Conservation (phyloP, 139 green algal genomes). For the Chlorella sorokiniana region DNA sequence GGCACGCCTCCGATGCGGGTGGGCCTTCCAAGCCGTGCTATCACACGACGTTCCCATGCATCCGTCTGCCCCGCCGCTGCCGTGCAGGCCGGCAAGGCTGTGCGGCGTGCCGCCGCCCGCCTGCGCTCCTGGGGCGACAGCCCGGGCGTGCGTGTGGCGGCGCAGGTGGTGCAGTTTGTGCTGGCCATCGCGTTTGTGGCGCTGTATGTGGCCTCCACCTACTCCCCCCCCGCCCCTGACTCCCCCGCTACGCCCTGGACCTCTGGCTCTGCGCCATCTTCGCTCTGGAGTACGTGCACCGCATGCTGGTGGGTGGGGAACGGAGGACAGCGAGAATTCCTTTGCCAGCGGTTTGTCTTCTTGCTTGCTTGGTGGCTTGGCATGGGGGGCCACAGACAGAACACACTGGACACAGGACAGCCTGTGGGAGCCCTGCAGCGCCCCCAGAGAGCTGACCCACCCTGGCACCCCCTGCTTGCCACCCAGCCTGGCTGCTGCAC, state of each 20-base stretch:
- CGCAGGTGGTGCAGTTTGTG: slow-evolving; percentile 42
- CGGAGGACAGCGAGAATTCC: neutral
- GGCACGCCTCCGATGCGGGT: neutral
- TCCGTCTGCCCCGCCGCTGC: too few species aligned
- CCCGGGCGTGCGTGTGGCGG: neutral
- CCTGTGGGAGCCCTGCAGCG: too few species aligned
- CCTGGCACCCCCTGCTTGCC: too few species aligned
- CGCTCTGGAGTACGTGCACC: slow-evolving; percentile 61
- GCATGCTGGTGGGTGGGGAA: slow-evolving; percentile 52
- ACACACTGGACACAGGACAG: too few species aligned
- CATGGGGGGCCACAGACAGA: too few species aligned
- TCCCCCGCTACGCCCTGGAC: slow-evolving; percentile 60
- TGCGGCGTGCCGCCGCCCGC: neutral
- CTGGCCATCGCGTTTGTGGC: slow-evolving; percentile 72
- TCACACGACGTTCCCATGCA: too few species aligned
- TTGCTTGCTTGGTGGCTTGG: too few species aligned
- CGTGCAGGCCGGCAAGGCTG: neutral
- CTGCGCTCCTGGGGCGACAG: slow-evolving; percentile 27
- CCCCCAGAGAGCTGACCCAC: too few species aligned
- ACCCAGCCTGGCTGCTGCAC: too few species aligned
- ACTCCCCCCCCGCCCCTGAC: slow-evolving; percentile 52
- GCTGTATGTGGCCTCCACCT: slow-evolving; percentile 82
- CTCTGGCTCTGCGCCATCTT: slow-evolving; percentile 67
- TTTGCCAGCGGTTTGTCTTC: too few species aligned
- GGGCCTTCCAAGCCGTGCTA: too few species aligned